Percentiles rank a stretch among this genome's conserved stretches.
phyloP scores from a whole-genome alignment of 2,329 filamentous ascomycete genomes.

The Botrytis squamosa region DNA sequence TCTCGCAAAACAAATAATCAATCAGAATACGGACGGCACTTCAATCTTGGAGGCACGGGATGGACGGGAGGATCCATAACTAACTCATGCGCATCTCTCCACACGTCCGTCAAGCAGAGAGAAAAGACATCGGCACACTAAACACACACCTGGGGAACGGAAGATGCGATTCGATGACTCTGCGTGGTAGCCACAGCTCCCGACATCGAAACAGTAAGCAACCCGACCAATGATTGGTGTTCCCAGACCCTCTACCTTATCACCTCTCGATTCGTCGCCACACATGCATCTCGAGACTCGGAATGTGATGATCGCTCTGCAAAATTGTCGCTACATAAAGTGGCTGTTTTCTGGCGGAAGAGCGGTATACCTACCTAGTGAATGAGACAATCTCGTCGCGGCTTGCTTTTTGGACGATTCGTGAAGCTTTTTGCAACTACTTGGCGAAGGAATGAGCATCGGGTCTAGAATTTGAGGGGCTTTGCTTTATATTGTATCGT shows the following conservation, averaged over 20 bases:
- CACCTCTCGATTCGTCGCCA: neutral
- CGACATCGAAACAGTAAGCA: neutral
- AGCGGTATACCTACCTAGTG: neutral
- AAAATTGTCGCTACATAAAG: neutral
- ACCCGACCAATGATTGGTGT: neutral
- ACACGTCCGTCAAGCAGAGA: neutral
- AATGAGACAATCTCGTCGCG: neutral
- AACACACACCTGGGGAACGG: neutral
- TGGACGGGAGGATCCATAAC: neutral
- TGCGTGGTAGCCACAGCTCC: neutral
- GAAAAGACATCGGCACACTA: neutral
- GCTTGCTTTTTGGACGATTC: neutral
- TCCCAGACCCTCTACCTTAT: neutral
- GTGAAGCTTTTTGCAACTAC: neutral
- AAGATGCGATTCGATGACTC: slow-evolving; percentile 2
- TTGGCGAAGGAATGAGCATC: neutral
- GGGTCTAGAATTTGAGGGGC: neutral
- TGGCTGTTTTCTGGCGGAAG: neutral
- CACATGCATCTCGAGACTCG: neutral
- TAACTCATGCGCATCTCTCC: neutral
- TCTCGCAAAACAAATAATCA: neutral
- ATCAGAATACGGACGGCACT: neutral
- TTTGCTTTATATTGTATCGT: neutral
- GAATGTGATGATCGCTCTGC: neutral
- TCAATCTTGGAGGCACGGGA: neutral